These are phyloP conservation scores for Coemansia sp. DNA, from an alignment of 192 early-diverging fungal species.

Conservation along the genomic window DNA sequence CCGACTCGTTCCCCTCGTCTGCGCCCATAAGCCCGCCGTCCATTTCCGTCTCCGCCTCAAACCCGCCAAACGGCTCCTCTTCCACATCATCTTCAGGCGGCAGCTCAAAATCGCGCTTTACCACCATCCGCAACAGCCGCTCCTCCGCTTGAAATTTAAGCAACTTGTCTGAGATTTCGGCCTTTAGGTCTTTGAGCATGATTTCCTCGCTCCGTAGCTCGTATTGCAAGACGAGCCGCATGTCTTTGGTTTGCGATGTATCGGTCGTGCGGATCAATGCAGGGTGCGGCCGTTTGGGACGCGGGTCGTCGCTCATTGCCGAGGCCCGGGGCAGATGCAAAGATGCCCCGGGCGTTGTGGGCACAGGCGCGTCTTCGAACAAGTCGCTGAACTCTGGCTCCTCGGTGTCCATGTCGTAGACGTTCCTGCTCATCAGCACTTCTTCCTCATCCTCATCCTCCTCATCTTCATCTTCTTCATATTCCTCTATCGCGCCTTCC, in stretches of 20 bases:
- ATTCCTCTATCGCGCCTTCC: constrained; percentile 1
- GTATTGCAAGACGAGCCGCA: constrained; percentile 49
- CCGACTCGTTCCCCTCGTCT: constrained; percentile 18
- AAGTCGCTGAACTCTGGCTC: constrained; percentile 48
- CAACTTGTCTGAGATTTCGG: constrained; percentile 49
- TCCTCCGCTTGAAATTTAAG: constrained; percentile 47
- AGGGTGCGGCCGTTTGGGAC: constrained; percentile 22
- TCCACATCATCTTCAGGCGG: constrained; percentile 20
- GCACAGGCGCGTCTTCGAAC: constrained; percentile 26
- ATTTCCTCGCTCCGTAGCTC: constrained; percentile 47
- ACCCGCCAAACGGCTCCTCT: neutral
- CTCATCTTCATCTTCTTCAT: neutral
- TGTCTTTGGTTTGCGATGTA: constrained; percentile 20
- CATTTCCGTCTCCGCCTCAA: constrained; percentile 9
- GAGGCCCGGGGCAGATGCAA: constrained; percentile 21
- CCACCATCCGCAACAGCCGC: constrained; percentile 45
- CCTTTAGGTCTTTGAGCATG: constrained; percentile 40
- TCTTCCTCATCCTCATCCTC: constrained; percentile 2
- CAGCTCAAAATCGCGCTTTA: constrained; percentile 45
- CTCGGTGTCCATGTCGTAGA: constrained; percentile 33
- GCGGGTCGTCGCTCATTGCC: constrained; percentile 10
- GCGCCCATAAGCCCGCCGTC: neutral
- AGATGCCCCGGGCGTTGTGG: constrained; percentile 16
- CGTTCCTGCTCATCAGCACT: constrained; percentile 6
- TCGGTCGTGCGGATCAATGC: constrained; percentile 19